Conservation (phyloP, 192 early-diverging fungal genomes). For the Backusella luteola region DNA sequence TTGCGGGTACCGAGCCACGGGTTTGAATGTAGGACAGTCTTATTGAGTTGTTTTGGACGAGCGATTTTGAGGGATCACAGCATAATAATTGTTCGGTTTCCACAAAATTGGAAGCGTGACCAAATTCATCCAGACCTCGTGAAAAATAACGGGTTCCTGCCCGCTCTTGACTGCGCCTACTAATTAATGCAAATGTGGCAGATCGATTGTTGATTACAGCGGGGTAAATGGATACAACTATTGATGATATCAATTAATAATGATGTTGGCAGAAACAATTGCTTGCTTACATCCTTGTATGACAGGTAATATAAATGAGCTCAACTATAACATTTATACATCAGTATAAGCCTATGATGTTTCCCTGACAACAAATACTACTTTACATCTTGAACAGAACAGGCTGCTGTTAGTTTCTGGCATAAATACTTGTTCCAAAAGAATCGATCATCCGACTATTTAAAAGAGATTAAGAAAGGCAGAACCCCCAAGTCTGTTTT, state of each 20-base stretch:
- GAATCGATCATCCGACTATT: conserved; percentile 83
- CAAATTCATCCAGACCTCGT: conserved; percentile 86
- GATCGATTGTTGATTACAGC: conserved; percentile 59
- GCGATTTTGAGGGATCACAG: conserved; percentile 51
- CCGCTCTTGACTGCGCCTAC: conserved; percentile 78
- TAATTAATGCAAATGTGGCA: conserved; percentile 79
- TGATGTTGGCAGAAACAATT: neutral
- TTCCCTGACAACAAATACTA: neutral
- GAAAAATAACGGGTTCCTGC: conserved; percentile 92
- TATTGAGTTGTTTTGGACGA: conserved; percentile 17
- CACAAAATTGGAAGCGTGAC: conserved; percentile 94
- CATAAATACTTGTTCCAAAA: conserved; percentile 84
- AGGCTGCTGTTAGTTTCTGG: conserved; percentile 60
- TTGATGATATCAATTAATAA: neutral
- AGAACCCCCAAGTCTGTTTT: neutral
- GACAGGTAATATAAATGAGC: conserved; percentile 86
- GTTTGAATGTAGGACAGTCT: conserved; percentile 83
- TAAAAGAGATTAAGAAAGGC: neutral
- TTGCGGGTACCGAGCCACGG: conserved; percentile 90
- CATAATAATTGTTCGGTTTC: conserved; percentile 94
- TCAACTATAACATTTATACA: conserved; percentile 41
- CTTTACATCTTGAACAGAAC: conserved; percentile 14
- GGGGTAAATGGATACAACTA: conserved; percentile 63
- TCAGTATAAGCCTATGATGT: neutral
- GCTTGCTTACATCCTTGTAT: conserved; percentile 80